These are phyloP conservation scores for Sicyos edulis DNA, from an alignment of 306 rosid species.

Conservation along the genomic window DNA sequence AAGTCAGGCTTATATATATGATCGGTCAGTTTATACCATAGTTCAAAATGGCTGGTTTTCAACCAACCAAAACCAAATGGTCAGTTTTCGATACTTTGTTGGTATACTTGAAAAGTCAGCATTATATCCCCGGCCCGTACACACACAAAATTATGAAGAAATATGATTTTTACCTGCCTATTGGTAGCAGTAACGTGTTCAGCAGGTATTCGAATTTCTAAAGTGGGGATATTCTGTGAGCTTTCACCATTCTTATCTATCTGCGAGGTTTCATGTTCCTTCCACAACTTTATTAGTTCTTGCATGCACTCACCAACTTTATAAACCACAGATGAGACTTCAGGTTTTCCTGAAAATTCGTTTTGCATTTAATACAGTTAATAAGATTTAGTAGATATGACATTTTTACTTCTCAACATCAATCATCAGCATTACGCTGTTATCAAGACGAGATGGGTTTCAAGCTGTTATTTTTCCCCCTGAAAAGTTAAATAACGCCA, in stretches of 20 bases:
- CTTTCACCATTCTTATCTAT: constrained; percentile 55
- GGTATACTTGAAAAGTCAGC: neutral
- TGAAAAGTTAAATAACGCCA: neutral
- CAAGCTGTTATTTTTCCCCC: neutral
- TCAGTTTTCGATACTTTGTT: neutral
- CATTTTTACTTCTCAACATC: constrained; percentile 6
- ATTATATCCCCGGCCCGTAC: neutral
- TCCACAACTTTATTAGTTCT: constrained; percentile 83
- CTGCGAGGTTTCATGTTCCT: constrained; percentile 56
- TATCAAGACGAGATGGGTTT: constrained; percentile 1
- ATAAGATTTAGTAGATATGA: constrained; percentile 3
- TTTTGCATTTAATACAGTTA: neutral
- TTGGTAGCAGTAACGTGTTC: constrained; percentile 86
- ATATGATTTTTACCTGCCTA: constrained; percentile 66
- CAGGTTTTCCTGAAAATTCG: constrained; percentile 66
- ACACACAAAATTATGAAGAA: neutral
- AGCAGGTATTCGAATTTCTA: constrained; percentile 87
- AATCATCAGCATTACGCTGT: neutral
- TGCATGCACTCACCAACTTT: constrained; percentile 96
- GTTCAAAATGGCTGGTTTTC: neutral
- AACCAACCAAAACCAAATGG: neutral
- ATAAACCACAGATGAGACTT: constrained; percentile 61
- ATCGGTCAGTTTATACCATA: neutral
- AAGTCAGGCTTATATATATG: too few relatives aligned
- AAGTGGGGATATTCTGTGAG: constrained; percentile 60